phyloP scores from a whole-genome alignment of 257 asterid genomes.

The Solanum habrochaites region DNA sequence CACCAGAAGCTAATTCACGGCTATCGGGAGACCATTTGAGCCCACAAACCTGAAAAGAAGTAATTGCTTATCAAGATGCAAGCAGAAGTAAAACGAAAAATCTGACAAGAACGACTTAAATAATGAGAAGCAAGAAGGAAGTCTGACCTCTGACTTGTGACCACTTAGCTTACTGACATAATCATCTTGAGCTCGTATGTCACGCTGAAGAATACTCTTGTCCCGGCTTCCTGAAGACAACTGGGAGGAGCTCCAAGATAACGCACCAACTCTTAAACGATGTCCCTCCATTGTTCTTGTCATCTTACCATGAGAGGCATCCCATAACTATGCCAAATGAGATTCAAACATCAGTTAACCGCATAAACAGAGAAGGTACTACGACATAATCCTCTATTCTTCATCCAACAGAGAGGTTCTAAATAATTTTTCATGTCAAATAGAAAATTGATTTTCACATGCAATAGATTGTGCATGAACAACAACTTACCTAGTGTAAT shows the following conservation, averaged over 20 bases:
- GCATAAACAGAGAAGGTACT: not conserved
- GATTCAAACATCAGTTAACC: not conserved
- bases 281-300: constrained; percentile 93
- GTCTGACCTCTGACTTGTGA: constrained; percentile 83
- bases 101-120: not conserved
- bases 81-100: not conserved
- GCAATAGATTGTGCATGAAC: not conserved
- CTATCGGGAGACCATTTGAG: constrained; percentile 95
- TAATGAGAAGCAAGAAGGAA: not conserved
- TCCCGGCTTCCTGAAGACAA: constrained; percentile 93
- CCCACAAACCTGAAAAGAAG: constrained; percentile 69
- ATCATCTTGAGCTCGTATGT: constrained; percentile 62
- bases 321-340: constrained; percentile 57
- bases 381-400: not conserved
- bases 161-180: constrained; percentile 76
- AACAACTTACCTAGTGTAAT: not conserved
- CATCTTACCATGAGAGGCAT: constrained; percentile 77
- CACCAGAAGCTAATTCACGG: constrained; percentile 95
- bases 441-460: not conserved
- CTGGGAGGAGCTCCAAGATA: constrained; percentile 78
- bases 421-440: not conserved
- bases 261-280: constrained; percentile 74
- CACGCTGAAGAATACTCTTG: constrained; percentile 84
- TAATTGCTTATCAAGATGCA: not conserved
- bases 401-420: not conserved